These are phyloP conservation scores for Phytophthora uliginosa DNA, from an alignment of 352 stramenopile genomes.

Conservation along the genomic window DNA sequence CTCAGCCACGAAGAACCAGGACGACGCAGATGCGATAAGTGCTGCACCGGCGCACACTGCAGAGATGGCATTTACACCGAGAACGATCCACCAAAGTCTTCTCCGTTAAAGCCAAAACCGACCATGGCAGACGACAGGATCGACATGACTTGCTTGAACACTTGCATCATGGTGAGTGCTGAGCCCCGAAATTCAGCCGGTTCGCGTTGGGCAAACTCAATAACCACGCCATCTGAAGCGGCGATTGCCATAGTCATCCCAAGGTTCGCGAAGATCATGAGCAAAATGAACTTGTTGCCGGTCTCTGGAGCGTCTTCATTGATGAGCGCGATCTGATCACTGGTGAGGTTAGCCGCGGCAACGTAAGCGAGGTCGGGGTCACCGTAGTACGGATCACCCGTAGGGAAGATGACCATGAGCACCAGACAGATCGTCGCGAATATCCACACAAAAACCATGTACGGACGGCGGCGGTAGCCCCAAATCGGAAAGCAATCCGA, in stretches of 20 bases:
- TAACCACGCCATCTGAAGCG: conserved; percentile 54
- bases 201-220: conserved; percentile 70
- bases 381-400: conserved; percentile 46
- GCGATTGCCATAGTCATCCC: conserved; percentile 58
- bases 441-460: conserved; percentile 78
- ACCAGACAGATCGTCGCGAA: conserved; percentile 45
- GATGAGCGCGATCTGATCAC: conserved; percentile 46
- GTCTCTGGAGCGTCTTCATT: conserved; percentile 51
- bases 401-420: conserved; percentile 42
- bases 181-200: conserved; percentile 51
- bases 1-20: conserved; percentile 58
- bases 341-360: conserved; percentile 34
- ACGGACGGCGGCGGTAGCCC: conserved; percentile 78
- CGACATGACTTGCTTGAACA: conserved; percentile 45
- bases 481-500: conserved; percentile 85
- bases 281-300: conserved; percentile 60
- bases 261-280: conserved; percentile 68
- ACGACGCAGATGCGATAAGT: conserved; percentile 36
- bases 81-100: conserved; percentile 60
- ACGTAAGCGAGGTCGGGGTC: conserved; percentile 40
- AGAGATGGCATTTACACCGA: conserved; percentile 52
- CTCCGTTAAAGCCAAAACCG: conserved; percentile 61
- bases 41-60: conserved; percentile 39
- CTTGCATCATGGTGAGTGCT: conserved; percentile 55
- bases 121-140: conserved; percentile 62